Base-by-base conservation (phyloP, 805 yeast genomes). In the Priceomyces medius region DNA sequence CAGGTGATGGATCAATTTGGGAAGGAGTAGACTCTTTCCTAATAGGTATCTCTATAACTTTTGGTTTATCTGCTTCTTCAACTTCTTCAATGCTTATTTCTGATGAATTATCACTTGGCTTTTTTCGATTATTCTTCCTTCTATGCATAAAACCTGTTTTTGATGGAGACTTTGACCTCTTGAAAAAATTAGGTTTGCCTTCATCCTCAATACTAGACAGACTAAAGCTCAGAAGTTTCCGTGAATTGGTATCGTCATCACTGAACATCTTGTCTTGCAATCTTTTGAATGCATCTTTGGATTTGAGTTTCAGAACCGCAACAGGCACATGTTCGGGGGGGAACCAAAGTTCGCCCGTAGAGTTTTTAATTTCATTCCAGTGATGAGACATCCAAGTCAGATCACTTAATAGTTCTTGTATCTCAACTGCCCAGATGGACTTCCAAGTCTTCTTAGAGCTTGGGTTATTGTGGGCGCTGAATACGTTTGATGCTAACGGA, bases 401-500 rank as follows among this genome's bases (percentile, higher is more conserved):
- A 55, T 85, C 90, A 41, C 75, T 71, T 9, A 76, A 58, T 21
- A 73, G 59, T 53, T 85, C 93, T 43, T 75, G 68, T 37, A 81
- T 53, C 40, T 80, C 84, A 4, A 85, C 71, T 38, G 83, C 81
- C 90, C 90, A 85, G 4, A 73, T 63, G 54, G 78, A 59, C 43
- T 71, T 72, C 58, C 71, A 67, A 17, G 64, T 65, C 19, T 68
- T 66, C 29, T 59, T 64, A 42, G 45, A 12, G 28, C 44, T 47
- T 23, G 46, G 19, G 4, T 28, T 38, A 43, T 59, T 61, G 35
- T 61, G 58, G n/a, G 55, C 48, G 37, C 80, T 76, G 50, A 85
- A 83, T 1, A 78, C 83, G 44, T 80, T 74, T 5, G 86, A 81
- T 2, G 88, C 81, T n/a, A 78, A 59, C 10, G 86, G 85, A 4